A percentile compares a stretch with the other conserved stretches of the same genome.
phyloP scores from a whole-genome alignment of 176 grass and related monocot genomes.

The Triticum dicoccoides region DNA sequence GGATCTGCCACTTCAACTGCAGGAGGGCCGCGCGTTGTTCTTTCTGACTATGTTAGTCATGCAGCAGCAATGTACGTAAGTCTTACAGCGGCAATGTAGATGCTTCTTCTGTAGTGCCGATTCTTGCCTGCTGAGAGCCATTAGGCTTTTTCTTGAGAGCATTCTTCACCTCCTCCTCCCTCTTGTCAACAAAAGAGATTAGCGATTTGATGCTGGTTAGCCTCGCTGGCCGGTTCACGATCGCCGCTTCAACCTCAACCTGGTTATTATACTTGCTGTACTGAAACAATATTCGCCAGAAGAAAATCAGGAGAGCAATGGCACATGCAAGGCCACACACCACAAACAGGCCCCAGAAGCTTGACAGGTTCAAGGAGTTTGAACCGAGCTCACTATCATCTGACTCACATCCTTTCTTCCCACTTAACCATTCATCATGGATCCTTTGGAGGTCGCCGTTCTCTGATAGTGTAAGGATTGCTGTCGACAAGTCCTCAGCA shows the following conservation, averaged over 20 bases:
- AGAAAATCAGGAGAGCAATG: slow-evolving; percentile 68
- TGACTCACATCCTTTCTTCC: slow-evolving; percentile 28
- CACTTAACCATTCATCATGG: slow-evolving; percentile 79
- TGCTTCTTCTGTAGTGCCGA: slow-evolving; percentile 10
- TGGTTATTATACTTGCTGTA: slow-evolving; percentile 67
- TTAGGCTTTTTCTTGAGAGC: slow-evolving; percentile 70
- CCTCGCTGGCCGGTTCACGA: slow-evolving; percentile 45
- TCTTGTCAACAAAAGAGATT: slow-evolving; percentile 83
- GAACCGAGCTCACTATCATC: slow-evolving; percentile 31
- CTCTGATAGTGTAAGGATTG: slow-evolving; percentile 84
- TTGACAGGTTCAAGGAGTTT: slow-evolving; percentile 52
- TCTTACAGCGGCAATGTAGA: slow-evolving; percentile 24
- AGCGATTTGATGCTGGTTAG: slow-evolving; percentile 68
- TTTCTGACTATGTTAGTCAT: background rate
- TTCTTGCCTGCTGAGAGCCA: slow-evolving; percentile 34
- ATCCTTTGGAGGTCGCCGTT: slow-evolving; percentile 87
- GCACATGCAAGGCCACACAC: slow-evolving; percentile 67
- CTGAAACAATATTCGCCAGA: slow-evolving; percentile 51
- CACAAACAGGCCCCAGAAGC: slow-evolving; percentile 88
- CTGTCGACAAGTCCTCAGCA: slow-evolving; percentile 79
- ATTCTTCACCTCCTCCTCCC: slow-evolving; percentile 81
- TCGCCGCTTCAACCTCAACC: slow-evolving; percentile 37
- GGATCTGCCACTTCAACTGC: slow-evolving; percentile 18
- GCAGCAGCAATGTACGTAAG: background rate
- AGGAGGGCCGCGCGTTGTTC: background rate